Conservation (phyloP, 2,329 filamentous ascomycete genomes). For the Nigrograna mackinnonii region DNA sequence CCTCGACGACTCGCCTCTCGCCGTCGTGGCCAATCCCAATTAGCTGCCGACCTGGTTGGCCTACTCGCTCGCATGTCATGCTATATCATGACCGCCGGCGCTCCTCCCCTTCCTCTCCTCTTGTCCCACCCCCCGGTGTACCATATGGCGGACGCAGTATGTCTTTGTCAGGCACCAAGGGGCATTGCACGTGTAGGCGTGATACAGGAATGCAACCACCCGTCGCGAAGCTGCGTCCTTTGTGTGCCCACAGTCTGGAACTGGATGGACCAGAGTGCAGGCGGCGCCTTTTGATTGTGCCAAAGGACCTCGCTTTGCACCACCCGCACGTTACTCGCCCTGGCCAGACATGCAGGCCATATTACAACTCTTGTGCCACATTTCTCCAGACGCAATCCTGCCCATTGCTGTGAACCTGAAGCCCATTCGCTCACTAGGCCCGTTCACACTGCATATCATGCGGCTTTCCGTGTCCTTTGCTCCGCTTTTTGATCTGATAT, state of each 20-base stretch:
- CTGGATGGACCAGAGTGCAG: background rate
- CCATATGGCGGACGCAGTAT: background rate
- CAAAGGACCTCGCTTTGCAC: background rate
- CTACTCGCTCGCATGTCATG: no score
- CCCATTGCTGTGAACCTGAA: slow-evolving; percentile 32
- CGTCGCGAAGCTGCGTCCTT: background rate
- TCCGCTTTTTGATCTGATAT: slow-evolving; percentile 20
- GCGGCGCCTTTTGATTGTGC: background rate
- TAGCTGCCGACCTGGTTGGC: no score
- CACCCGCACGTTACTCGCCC: background rate
- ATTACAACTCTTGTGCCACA: slow-evolving; percentile 1
- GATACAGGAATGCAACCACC: background rate
- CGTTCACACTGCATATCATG: slow-evolving; percentile 28
- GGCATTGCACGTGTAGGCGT: background rate
- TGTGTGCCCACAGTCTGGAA: background rate
- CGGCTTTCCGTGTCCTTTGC: slow-evolving; percentile 14
- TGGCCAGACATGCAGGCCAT: background rate
- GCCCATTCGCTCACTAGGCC: slow-evolving; percentile 23
- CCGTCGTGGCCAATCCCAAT: no score
- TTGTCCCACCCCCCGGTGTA: background rate
- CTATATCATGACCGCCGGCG: no score
- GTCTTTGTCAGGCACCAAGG: background rate
- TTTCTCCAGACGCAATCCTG: slow-evolving; percentile 36
- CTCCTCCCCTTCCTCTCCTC: background rate
- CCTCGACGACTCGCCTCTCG: no score